Evolutionary conservation across 257 asterid species (phyloP).

Genomic region (Solanum dulcamara): DNA sequence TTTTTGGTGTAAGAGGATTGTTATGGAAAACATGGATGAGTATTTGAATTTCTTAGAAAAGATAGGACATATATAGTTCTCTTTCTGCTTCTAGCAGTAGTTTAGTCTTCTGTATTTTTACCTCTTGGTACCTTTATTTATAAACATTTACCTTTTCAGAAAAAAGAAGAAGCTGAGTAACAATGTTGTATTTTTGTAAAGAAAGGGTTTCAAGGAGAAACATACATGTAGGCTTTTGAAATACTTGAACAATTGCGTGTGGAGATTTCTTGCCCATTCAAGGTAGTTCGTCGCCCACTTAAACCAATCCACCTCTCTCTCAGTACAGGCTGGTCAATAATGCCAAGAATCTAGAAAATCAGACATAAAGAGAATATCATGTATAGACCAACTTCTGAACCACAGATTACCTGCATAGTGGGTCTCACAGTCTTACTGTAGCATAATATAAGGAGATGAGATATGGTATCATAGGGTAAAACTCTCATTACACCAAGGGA

Average conservation of each 20-base stretch:
- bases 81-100: not conserved
- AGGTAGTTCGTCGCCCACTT: constrained; percentile 58
- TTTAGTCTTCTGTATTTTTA: not conserved
- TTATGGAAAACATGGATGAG: not conserved
- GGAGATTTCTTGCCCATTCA: constrained; percentile 71
- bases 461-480: not conserved
- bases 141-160: not conserved
- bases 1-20: not conserved
- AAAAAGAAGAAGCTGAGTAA: not conserved
- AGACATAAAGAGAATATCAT: not conserved
- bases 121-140: not conserved
- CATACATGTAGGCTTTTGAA: constrained; percentile 82
- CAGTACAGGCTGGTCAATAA: constrained; percentile 87
- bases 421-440: not conserved
- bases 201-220: not conserved
- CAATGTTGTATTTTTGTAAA: not conserved
- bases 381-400: not conserved
- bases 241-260: constrained; percentile 72
- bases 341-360: constrained; percentile 63
- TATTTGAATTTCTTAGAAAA: not conserved
- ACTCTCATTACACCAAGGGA: not conserved
- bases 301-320: constrained; percentile 94
- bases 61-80: not conserved
- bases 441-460: not conserved
- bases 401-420: not conserved